Base-by-base conservation (phyloP, 1,139 yeast species). In the Suhomyces yuchorum region DNA sequence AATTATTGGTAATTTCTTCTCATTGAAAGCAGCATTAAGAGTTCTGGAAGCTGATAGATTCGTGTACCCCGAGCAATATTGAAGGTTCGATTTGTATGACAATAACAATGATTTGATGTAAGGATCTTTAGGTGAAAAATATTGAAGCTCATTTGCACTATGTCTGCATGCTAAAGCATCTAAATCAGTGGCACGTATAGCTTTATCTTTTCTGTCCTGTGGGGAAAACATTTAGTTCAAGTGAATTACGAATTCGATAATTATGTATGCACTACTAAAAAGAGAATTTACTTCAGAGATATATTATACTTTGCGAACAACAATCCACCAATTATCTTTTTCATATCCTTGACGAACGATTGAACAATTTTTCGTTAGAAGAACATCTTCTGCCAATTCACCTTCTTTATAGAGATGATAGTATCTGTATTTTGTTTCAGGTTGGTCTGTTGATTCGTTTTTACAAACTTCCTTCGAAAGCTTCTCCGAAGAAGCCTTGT, bases 251-350 rank as follows among this genome's bases (percentile, higher is more conserved):
- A 22, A 37, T 15, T 37, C 23, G 2, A 8, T 23, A n/a, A n/a
- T 11, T 36, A 19, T 37, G 14, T 37, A 20, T 6, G 32, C 18
- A 23, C 6, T 24, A 38, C 34, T 14, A 14, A 17, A 18, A 37
- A 37, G 17, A 37, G 12, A 12, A 14, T 5, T n/a, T 12, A 37
- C 28, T 15, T n/a, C n/a, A 22, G 4, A 15, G 6, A 37, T 20
- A 15, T 17, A n/a, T 43, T 44, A 50, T n/a, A 34, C 32, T 51
- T 58, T 68, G 55, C 63, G 57, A 4, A 71, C 55, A 1, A 75
- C 64, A 1, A 70, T 68, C 89, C 97, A 93, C 98, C 99, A 93
- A 62, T 93, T 93, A 62, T 95, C 99, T 59, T 80, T 81, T 62
- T 93, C 98, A 61, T 92, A 95, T 1, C 99, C 99, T 44, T 80